Percentiles rank a stretch among this genome's conserved stretches.
Evolutionary conservation across 306 rosid genomes (phyloP).

Genomic region (peach (Prunus persica)): Prunus_persica_NCBIv2 NC_034013.1:14847001-14847500

Average conservation of each 20-base stretch:
- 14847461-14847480: neutral
- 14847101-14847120: neutral
- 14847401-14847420: neutral
- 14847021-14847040: constrained; percentile 10
- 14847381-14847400: neutral
- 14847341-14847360: constrained; percentile 68
- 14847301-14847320: constrained; percentile 68
- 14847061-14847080: neutral
- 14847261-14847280: constrained; percentile 38
- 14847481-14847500: neutral
- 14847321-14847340: constrained; percentile 77
- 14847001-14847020: constrained; percentile 8
- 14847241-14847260: constrained; percentile 28
- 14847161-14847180: neutral
- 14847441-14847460: neutral
- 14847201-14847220: neutral
- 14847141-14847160: neutral
- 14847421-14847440: neutral
- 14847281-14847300: constrained; percentile 64
- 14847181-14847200: neutral
- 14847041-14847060: neutral
- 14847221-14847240: neutral
- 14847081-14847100: neutral
- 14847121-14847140: neutral
- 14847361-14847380: neutral